A percentile compares a stretch with the other conserved stretches of the same genome.
Conservation (phyloP, 139 green algal genomes). For the Ettlia oleoabundans region DNA sequence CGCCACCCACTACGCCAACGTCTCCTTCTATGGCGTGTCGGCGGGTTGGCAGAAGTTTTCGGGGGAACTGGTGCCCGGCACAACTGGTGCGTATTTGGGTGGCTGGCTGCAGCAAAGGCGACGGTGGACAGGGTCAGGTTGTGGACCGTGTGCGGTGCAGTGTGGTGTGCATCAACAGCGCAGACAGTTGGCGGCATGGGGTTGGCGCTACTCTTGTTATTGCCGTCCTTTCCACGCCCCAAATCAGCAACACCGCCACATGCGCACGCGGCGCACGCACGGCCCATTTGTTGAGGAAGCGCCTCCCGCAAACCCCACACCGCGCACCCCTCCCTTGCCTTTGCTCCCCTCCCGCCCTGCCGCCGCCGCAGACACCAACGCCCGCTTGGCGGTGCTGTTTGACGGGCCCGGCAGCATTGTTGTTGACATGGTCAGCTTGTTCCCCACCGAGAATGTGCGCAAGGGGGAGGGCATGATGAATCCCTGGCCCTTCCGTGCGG, state of each 20-base stretch:
- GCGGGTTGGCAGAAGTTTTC: constrained; percentile 24
- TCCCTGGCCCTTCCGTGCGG: constrained; percentile 49
- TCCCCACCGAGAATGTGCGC: constrained; percentile 46
- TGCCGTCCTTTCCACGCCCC: not conserved
- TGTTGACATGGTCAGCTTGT: constrained; percentile 46
- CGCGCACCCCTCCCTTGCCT: not conserved
- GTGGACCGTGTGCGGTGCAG: too few relatives aligned
- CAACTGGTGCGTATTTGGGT: constrained; percentile 14
- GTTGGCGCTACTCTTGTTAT: not conserved
- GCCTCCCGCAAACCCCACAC: not conserved
- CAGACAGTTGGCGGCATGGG: not conserved
- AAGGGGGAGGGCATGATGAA: constrained; percentile 27
- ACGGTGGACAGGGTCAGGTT: not conserved
- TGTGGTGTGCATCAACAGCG: not conserved
- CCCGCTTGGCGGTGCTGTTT: constrained; percentile 26
- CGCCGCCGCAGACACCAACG: constrained; percentile 3
- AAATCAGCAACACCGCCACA: not conserved
- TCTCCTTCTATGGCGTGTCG: constrained; percentile 12
- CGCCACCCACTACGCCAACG: constrained; percentile 25
- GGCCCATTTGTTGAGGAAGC: not conserved
- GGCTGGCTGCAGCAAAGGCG: not conserved
- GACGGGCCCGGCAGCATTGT: constrained; percentile 23
- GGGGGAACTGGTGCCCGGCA: constrained; percentile 4
- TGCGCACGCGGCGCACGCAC: not conserved
- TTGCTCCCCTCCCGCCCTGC: not conserved